Evolutionary conservation across 2,329 filamentous ascomycete genomes (phyloP), one percentile per base, ranked within the genome.

Genomic region (Pyrenochaeta sp.): DNA sequence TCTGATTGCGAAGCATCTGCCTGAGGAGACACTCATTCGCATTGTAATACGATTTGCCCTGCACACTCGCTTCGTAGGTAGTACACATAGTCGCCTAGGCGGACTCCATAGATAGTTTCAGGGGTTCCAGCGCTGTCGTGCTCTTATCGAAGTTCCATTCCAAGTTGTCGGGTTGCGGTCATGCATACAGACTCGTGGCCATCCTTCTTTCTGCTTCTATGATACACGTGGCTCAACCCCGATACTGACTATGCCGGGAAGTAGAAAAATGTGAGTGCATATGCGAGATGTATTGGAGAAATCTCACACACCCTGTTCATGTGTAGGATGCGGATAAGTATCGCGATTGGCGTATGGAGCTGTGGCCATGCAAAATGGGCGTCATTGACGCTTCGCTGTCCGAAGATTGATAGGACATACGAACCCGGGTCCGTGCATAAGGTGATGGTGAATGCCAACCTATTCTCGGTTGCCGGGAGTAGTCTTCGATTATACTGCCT

Each of bases 191-290:
- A 53, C 68, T 68, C 65, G 64, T 72, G 66, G 65, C 57, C 40
- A 44, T 55, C 53, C 52, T 54, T 49, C 50, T 45, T 15, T 6
- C 13, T 47, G 32, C 50, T 28, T 54, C 46, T 46, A 67, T 71
- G 39, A 58, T 61, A 64, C 69, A 56, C 61, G 56, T 66, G 68
- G 65, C 65, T 62, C 59, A 65, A 63, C 56, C 61, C 65, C 65
- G 62, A 65, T 57, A 56, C 59, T 61, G 62, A 68, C 48, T 50
- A 34, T 43, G 48, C 50, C 40, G 52, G 28, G 54, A 40, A 44
- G 32, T 52, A 56, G 54, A 45, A 32, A 34, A 64, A 62, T 54
- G 58, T 62, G 59, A 66, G 52, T 30, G 37, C 24, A 42, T 50
- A 45, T 46, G 62, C 45, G 49, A 50, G 52, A 65, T 52, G 62